phyloP scores from a whole-genome alignment of 352 stramenopile genomes.

The Globisporangium cylindrosporum region DNA sequence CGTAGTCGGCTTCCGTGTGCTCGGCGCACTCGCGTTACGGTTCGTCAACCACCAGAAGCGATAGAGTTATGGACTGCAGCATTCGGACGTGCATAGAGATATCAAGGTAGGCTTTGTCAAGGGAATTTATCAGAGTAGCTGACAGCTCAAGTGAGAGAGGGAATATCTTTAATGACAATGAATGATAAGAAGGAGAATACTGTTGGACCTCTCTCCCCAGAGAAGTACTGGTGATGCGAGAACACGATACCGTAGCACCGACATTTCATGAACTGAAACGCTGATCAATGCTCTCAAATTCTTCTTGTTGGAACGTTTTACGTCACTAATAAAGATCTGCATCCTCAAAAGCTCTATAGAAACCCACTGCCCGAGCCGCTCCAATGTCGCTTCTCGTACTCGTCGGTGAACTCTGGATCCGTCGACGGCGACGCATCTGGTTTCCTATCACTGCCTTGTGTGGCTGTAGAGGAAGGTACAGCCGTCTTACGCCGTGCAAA shows the following conservation, averaged over 20 bases:
- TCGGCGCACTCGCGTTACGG: too few species aligned
- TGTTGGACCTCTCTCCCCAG: too few species aligned
- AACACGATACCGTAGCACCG: too few species aligned
- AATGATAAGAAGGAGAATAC: too few species aligned
- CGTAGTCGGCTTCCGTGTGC: too few species aligned
- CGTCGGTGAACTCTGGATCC: conserved; percentile 26
- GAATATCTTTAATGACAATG: too few species aligned
- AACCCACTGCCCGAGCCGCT: conserved; percentile 44
- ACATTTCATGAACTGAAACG: too few species aligned
- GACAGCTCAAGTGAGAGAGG: too few species aligned
- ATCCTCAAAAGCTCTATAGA: conserved; percentile 10
- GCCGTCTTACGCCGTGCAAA: conserved; percentile 9
- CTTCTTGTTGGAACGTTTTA: too few species aligned
- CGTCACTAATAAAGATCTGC: background rate
- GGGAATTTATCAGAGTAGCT: too few species aligned
- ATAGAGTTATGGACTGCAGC: background rate
- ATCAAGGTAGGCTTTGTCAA: background rate
- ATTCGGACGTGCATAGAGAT: background rate
- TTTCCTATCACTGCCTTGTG: background rate
- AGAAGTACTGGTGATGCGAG: too few species aligned
- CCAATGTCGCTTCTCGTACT: conserved; percentile 39
- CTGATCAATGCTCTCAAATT: too few species aligned
- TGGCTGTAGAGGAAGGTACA: background rate
- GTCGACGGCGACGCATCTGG: background rate
- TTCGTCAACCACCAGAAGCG: background rate